Percentiles rank a stretch among this genome's conserved stretches.
These are phyloP conservation scores for Rubia peregrina DNA, from an alignment of 305 asterid genomes.

Conservation along the genomic window DNA sequence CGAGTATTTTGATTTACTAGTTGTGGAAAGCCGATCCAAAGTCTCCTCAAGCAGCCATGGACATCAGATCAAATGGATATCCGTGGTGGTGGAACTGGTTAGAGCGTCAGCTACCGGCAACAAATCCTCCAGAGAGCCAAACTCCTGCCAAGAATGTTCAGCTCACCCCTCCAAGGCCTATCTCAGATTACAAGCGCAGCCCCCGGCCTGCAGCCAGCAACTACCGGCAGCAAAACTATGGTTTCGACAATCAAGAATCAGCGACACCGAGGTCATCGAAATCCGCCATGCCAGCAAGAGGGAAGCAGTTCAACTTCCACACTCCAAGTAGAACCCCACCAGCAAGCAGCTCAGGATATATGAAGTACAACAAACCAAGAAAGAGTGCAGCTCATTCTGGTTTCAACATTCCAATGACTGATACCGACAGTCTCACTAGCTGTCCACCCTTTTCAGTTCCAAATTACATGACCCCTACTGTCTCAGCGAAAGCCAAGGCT, in stretches of 20 bases:
- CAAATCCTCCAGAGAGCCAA: slow-evolving; percentile 32
- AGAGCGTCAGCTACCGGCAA: slow-evolving; percentile 54
- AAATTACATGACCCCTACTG: slow-evolving; percentile 68
- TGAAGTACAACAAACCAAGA: slow-evolving; percentile 33
- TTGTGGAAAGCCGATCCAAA: slow-evolving; percentile 49
- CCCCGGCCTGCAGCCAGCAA: slow-evolving; percentile 32
- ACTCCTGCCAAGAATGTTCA: slow-evolving; percentile 27
- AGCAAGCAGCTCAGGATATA: slow-evolving; percentile 21
- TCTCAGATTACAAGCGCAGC: slow-evolving; percentile 51
- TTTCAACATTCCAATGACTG: slow-evolving; percentile 41
- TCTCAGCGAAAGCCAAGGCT: slow-evolving; percentile 64
- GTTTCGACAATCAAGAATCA: slow-evolving; percentile 42
- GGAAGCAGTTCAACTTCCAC: slow-evolving; percentile 34
- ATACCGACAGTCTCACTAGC: slow-evolving; percentile 71
- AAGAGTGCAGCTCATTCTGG: slow-evolving; percentile 33
- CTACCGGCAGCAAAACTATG: slow-evolving; percentile 22
- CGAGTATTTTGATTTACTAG: slow-evolving; percentile 25
- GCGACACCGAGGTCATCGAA: slow-evolving; percentile 66
- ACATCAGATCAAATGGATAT: slow-evolving; percentile 46
- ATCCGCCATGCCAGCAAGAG: slow-evolving; percentile 46
- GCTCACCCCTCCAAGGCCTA: slow-evolving; percentile 48
- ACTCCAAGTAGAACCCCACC: slow-evolving; percentile 54
- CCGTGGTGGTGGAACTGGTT: slow-evolving; percentile 99
- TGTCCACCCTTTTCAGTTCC: slow-evolving; percentile 85
- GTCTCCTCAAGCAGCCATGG: slow-evolving; percentile 32